These are phyloP conservation scores for Stephania yunnanensis DNA, from an alignment of 164 flowering plant genomes.

Conservation along the genomic window DNA sequence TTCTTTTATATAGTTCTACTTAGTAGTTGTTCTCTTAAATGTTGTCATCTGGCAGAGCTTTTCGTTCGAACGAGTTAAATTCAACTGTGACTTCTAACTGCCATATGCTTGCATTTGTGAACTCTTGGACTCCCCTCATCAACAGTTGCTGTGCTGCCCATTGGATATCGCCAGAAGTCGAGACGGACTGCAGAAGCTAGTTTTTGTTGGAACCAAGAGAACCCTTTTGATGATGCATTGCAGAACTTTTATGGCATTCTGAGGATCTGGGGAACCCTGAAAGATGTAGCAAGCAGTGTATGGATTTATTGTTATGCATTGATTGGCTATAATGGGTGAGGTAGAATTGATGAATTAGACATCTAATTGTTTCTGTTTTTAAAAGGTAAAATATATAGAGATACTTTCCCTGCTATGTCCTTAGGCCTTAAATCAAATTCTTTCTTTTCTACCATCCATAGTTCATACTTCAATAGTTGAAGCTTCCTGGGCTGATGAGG, in stretches of 20 bases:
- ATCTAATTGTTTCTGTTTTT: background rate
- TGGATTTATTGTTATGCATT: background rate
- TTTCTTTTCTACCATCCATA: too few species aligned
- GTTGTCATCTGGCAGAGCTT: slow-evolving; percentile 8
- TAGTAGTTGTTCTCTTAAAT: background rate
- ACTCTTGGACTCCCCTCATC: background rate
- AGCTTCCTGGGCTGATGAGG: too few species aligned
- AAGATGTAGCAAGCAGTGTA: background rate
- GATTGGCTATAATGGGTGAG: background rate
- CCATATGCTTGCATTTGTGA: background rate
- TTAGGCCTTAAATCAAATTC: background rate
- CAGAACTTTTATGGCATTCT: background rate
- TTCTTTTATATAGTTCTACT: background rate
- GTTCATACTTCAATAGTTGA: too few species aligned
- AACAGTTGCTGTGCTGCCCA: background rate
- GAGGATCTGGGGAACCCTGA: background rate
- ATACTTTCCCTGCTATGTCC: background rate
- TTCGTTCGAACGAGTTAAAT: background rate
- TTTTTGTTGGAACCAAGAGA: background rate
- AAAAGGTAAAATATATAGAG: background rate
- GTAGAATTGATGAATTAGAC: background rate
- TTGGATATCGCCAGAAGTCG: background rate
- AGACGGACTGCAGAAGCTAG: background rate
- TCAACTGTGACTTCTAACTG: background rate
- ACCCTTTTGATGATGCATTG: background rate